A percentile compares a stretch with the other conserved stretches of the same genome.
Evolutionary conservation across 2,329 filamentous ascomycete species (phyloP).

Genomic region (Ascochyta rabiei): DNA sequence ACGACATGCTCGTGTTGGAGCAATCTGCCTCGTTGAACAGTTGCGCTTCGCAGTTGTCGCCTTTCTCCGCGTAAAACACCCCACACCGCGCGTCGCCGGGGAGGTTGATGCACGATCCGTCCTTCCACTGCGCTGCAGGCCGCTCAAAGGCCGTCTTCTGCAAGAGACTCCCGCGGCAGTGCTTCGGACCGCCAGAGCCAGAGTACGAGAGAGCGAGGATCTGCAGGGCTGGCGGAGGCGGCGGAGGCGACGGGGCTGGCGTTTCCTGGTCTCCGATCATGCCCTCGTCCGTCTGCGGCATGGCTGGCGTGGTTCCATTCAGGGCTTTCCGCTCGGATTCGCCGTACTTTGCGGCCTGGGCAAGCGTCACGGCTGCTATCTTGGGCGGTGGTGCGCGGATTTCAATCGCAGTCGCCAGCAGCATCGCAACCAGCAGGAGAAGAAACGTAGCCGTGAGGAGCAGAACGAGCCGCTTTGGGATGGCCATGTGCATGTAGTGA

Average conservation of each 20-base stretch:
- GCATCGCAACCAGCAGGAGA: conserved; percentile 38
- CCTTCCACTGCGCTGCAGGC: conserved; percentile 34
- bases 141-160: conserved; percentile 33
- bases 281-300: conserved; percentile 29
- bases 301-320: conserved; percentile 32
- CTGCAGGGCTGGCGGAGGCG: conserved; percentile 18
- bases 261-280: conserved; percentile 33
- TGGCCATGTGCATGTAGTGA: too few relatives aligned
- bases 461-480: conserved; percentile 29
- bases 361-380: conserved; percentile 31
- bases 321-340: conserved; percentile 32
- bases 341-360: conserved; percentile 34
- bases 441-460: conserved; percentile 32
- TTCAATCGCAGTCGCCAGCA: conserved; percentile 37
- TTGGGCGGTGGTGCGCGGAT: conserved; percentile 31
- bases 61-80: conserved; percentile 42
- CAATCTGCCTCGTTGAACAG: conserved; percentile 40
- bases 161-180: conserved; percentile 42
- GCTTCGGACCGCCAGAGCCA: conserved; percentile 43
- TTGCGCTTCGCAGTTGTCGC: conserved; percentile 44
- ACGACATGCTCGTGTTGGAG: conserved; percentile 35
- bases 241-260: conserved; percentile 20
- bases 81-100: conserved; percentile 42
- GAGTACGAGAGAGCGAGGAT: conserved; percentile 43
- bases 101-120: conserved; percentile 42